Base-by-base conservation (phyloP, 2,329 filamentous ascomycete genomes). In the Knufia petricola region DNA sequence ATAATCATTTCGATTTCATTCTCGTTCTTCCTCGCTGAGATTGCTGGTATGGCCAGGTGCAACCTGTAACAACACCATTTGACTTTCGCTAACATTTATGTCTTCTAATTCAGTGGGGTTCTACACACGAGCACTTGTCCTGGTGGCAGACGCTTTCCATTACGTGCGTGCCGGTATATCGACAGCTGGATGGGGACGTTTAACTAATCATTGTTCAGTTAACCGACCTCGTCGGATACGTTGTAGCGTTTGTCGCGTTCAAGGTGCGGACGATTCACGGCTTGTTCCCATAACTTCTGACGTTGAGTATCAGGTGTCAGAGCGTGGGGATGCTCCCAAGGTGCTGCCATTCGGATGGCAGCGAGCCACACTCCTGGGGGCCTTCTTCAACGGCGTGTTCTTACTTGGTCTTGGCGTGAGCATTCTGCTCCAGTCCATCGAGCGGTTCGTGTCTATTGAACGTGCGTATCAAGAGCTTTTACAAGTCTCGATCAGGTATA, bases 321-420 rank as follows among this genome's bases (percentile, higher is more conserved):
- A 82, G 54, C 67, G 72, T 36, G 67, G 69, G 38, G 65, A 75
- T 3, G 75, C 75, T 1, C 81, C 82, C 0, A 70, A 75, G 52
- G 70, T 70, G 8, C 70, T 85, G 13, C 78, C 83, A 0, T 88
- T 85, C 56, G 84, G 84, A n/a, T 88, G 83, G 84, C 81, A 85
- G 49, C 75, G 85, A 26, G 82, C 84, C 13, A 76, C 78, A n/a
- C 63, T 87, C 1, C 69, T 89, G 0, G 84, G 84, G 3, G 82
- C 83, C 19, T 89, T 89, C 64, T 89, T 88, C 72, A 89, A 89
- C 58, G 84, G 84, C 12, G 79, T 82, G 1, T 85, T 89, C 50
- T 72, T 89, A 1, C 64, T 87, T 13, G 84, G 82, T 1, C 68
- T 89, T 1, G 82, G 82, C 1, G 64, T 87, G 30, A 86, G 82